Conservation (phyloP, 106 monocot genomes). For the Dioscorea zingiberensis region DNA sequence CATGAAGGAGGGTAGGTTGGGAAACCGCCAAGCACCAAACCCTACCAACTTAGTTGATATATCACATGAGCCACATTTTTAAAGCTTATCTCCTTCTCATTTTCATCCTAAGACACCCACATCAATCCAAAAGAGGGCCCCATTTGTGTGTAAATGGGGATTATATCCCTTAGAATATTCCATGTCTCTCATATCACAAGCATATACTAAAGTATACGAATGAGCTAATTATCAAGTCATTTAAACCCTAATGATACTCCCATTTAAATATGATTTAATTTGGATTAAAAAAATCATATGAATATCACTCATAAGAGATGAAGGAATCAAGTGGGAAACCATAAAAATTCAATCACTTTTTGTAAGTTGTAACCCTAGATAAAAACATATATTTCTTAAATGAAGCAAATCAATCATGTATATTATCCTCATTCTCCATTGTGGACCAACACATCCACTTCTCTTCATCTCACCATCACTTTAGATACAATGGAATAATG, state of each 20-base stretch:
- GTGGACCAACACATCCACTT: slow-evolving; percentile 2
- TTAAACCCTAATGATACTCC: too few species aligned
- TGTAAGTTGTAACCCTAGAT: too few species aligned
- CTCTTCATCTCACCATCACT: slow-evolving; percentile 17
- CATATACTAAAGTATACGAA: too few species aligned
- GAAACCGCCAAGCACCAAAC: slow-evolving; percentile 12
- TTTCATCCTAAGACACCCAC: background rate
- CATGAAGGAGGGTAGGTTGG: background rate
- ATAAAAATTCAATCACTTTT: too few species aligned
- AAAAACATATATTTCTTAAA: background rate
- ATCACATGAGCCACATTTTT: background rate
- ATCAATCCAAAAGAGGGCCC: background rate
- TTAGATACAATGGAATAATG: background rate
- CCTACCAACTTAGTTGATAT: slow-evolving; percentile 7
- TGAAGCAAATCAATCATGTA: slow-evolving; percentile 4
- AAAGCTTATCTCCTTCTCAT: background rate
- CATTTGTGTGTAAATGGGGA: background rate
- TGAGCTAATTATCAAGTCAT: background rate
- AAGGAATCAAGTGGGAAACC: too few species aligned
- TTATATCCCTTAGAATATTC: background rate
- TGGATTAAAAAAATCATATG: too few species aligned
- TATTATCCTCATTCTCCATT: slow-evolving; percentile 7
- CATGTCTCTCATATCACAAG: too few species aligned
- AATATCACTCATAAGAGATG: too few species aligned
- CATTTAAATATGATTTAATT: too few species aligned